These are phyloP conservation scores for Trichoderma guizhouense DNA, from an alignment of 2,329 filamentous ascomycete species.

Conservation along the genomic window DNA sequence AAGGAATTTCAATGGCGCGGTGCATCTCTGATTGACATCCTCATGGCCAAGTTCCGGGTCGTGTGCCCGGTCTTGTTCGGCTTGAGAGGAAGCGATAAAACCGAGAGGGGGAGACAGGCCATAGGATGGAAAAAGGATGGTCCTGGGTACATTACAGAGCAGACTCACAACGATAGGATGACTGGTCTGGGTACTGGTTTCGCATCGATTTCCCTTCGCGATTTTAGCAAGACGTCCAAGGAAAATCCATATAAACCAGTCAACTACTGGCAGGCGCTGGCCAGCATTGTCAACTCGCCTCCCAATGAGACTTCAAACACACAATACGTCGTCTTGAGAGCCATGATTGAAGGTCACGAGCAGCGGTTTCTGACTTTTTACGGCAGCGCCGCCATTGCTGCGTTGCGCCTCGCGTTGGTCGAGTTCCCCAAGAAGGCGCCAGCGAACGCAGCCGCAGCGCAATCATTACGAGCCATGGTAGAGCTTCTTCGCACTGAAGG, in stretches of 20 bases:
- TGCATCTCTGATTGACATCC: constrained; percentile 70
- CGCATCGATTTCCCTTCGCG: constrained; percentile 75
- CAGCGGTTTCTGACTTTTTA: constrained; percentile 77
- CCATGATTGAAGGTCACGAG: constrained; percentile 70
- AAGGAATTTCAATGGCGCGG: constrained; percentile 65
- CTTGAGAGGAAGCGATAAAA: constrained; percentile 71
- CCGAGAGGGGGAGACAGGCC: constrained; percentile 60
- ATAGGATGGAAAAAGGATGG: constrained; percentile 70
- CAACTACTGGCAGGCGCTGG: constrained; percentile 79
- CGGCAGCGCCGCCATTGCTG: constrained; percentile 69
- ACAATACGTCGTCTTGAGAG: constrained; percentile 66
- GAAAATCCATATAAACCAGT: constrained; percentile 72
- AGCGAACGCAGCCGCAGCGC: constrained; percentile 46
- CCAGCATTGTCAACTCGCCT: constrained; percentile 73
- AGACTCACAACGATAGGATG: constrained; percentile 79
- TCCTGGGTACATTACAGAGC: constrained; percentile 60
- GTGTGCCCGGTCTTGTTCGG: constrained; percentile 85
- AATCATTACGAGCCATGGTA: constrained; percentile 51
- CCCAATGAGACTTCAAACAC: constrained; percentile 65
- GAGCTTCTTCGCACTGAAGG: constrained; percentile 51
- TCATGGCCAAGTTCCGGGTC: constrained; percentile 79
- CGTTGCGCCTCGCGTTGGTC: constrained; percentile 67
- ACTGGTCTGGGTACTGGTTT: constrained; percentile 80
- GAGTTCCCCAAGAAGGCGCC: constrained; percentile 62
- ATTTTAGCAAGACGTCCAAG: constrained; percentile 68